Conservation (phyloP, 2,329 filamentous ascomycete genomes). For the Fusarium sp. region DNA sequence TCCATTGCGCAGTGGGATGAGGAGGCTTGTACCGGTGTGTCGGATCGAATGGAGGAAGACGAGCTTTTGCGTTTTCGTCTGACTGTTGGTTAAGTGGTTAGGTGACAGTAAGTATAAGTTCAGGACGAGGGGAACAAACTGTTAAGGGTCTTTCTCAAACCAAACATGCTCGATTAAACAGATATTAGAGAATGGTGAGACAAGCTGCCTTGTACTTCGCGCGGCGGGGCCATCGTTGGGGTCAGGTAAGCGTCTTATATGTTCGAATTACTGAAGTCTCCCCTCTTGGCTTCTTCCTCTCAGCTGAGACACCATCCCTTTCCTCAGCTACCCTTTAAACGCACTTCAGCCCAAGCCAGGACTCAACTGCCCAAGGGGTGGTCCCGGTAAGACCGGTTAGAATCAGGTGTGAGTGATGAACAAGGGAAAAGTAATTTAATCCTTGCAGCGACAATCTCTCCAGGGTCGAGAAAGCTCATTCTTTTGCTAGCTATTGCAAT, state of each 20-base stretch:
- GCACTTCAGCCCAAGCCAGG: constrained; percentile 4
- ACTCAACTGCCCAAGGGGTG: not conserved
- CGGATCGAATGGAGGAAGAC: constrained; percentile 11
- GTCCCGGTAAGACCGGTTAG: not conserved
- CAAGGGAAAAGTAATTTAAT: constrained; percentile 16
- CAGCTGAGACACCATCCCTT: not conserved
- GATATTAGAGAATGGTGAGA: not conserved
- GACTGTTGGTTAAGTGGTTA: constrained; percentile 11
- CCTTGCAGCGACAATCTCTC: not conserved
- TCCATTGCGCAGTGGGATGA: constrained; percentile 33
- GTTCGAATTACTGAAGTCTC: not conserved
- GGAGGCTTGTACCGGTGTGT: constrained; percentile 20
- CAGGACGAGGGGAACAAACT: constrained; percentile 15
- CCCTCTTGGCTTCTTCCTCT: not conserved
- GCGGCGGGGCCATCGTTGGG: not conserved
- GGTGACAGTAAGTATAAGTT: not conserved
- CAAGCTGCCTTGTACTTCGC: not conserved
- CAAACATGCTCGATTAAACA: constrained; percentile 37
- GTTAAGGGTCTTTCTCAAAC: constrained; percentile 39
- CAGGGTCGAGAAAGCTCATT: not conserved
- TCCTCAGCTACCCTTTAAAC: constrained; percentile 21
- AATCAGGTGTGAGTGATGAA: not conserved
- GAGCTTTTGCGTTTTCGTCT: constrained; percentile 41
- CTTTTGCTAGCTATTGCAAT: not conserved
- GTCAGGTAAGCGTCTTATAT: constrained; percentile 16